Evolutionary conservation across 2,329 filamentous ascomycete species (phyloP).

Genomic region (Talaromyces sp.): DNA sequence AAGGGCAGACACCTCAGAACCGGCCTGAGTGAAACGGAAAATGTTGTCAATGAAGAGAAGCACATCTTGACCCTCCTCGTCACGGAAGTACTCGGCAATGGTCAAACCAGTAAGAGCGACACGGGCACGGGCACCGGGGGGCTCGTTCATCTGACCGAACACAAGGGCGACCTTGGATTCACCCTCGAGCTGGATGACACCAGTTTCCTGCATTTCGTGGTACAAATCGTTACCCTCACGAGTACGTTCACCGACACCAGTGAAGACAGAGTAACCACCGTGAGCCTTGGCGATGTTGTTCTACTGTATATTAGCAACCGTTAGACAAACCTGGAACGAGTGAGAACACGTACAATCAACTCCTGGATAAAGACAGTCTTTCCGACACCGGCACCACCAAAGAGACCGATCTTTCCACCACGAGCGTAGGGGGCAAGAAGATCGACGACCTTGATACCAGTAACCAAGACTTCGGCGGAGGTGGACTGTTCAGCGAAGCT

Average conservation of each 20-base stretch:
- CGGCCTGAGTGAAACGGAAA: slow-evolving; percentile 99
- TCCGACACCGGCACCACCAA: slow-evolving; percentile 99
- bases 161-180: slow-evolving; percentile 99
- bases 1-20: slow-evolving; percentile 99
- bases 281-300: slow-evolving; percentile 99
- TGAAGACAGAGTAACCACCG: slow-evolving; percentile 99
- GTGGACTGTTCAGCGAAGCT: slow-evolving; percentile 94
- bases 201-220: slow-evolving; percentile 99
- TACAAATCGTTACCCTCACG: slow-evolving; percentile 99
- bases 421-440: slow-evolving; percentile 97
- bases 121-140: slow-evolving; percentile 98
- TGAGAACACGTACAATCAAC: slow-evolving; percentile 68
- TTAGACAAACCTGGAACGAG: not conserved
- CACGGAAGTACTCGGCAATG: slow-evolving; percentile 72
- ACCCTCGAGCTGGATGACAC: slow-evolving; percentile 98
- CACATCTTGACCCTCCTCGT: slow-evolving; percentile 85
- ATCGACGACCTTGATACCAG: slow-evolving; percentile 99
- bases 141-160: slow-evolving; percentile 99
- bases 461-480: slow-evolving; percentile 90
- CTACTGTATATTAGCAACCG: slow-evolving; percentile 35
- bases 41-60: slow-evolving; percentile 99
- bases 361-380: slow-evolving; percentile 99
- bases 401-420: slow-evolving; percentile 99
- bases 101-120: slow-evolving; percentile 87
- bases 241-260: slow-evolving; percentile 99